Percentiles rank a stretch among this genome's conserved stretches.
These are phyloP conservation scores for Paxillus involutus DNA, from an alignment of 768 basidiomycete species.

Conservation along the genomic window DNA sequence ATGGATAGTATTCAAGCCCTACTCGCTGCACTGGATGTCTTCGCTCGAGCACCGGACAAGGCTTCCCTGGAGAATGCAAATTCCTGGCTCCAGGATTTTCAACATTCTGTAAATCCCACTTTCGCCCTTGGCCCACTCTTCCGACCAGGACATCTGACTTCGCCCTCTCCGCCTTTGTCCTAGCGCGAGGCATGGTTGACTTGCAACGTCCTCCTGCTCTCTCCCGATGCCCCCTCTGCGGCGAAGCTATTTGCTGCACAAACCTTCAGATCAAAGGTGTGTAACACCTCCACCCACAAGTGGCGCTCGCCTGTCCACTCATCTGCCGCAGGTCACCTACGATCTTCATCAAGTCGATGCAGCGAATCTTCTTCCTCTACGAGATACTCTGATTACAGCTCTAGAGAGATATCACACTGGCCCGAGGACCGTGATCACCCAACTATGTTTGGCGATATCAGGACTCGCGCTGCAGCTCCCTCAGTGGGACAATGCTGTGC, in stretches of 20 bases:
- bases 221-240: constrained; percentile 71
- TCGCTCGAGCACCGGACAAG: constrained; percentile 81
- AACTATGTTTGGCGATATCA: constrained; percentile 86
- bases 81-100: constrained; percentile 96
- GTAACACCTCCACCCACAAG: constrained; percentile 23
- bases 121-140: constrained; percentile 62
- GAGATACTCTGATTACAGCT: constrained; percentile 83
- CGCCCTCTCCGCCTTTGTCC: constrained; percentile 56
- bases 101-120: constrained; percentile 93
- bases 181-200: constrained; percentile 97
- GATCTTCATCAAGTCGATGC: constrained; percentile 87
- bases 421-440: constrained; percentile 81
- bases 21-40: constrained; percentile 76
- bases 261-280: constrained; percentile 91
- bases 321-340: constrained; percentile 76
- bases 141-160: constrained; percentile 66
- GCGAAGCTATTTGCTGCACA: constrained; percentile 95
- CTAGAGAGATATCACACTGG: constrained; percentile 72
- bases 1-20: constrained; percentile 76
- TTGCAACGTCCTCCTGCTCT: constrained; percentile 87
- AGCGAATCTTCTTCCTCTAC: constrained; percentile 70
- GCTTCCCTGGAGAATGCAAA: constrained; percentile 83
- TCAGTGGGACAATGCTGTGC: constrained; percentile 80
- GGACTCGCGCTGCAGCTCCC: constrained; percentile 90
- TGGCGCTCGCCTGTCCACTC: constrained; percentile 30